phyloP scores from a whole-genome alignment of 805 yeast species.

The Zygosaccharomyces lentus region DNA sequence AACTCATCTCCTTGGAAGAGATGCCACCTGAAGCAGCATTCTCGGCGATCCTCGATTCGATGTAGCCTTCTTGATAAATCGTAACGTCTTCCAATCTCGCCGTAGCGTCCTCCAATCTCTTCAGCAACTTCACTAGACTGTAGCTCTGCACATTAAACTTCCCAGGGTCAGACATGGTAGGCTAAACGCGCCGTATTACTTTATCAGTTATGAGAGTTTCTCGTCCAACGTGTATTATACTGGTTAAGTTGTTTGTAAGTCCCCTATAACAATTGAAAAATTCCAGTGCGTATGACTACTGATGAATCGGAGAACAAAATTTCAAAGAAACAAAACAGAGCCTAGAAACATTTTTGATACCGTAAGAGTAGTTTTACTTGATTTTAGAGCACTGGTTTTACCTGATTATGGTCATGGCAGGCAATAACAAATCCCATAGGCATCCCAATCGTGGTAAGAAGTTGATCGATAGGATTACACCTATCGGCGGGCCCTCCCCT shows the following conservation, averaged over 20 bases:
- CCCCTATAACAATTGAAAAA: slow-evolving; percentile 4
- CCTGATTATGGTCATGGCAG: slow-evolving; percentile 9
- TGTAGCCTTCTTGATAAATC: slow-evolving; percentile 62
- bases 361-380: not conserved
- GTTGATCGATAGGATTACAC: slow-evolving; percentile 15
- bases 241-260: slow-evolving; percentile 1
- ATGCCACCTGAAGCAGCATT: slow-evolving; percentile 15
- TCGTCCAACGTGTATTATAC: not conserved
- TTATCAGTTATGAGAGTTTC: not conserved
- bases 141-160: slow-evolving; percentile 59
- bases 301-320: not conserved
- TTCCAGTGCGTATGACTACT: slow-evolving; percentile 1
- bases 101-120: slow-evolving; percentile 88
- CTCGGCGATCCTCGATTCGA: slow-evolving; percentile 34
- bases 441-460: slow-evolving; percentile 11
- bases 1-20: slow-evolving; percentile 18
- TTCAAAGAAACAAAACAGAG: not conserved
- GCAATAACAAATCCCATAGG: slow-evolving; percentile 4
- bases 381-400: not conserved
- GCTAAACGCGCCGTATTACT: not conserved
- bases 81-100: slow-evolving; percentile 88
- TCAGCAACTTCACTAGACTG: slow-evolving; percentile 75
- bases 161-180: slow-evolving; percentile 15
- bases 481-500: slow-evolving; percentile 4
- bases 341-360: not conserved